A percentile compares a stretch with the other conserved stretches of the same genome.
Evolutionary conservation across 2,329 filamentous ascomycete species (phyloP).

Genomic region (Rutstroemia sp.): DNA sequence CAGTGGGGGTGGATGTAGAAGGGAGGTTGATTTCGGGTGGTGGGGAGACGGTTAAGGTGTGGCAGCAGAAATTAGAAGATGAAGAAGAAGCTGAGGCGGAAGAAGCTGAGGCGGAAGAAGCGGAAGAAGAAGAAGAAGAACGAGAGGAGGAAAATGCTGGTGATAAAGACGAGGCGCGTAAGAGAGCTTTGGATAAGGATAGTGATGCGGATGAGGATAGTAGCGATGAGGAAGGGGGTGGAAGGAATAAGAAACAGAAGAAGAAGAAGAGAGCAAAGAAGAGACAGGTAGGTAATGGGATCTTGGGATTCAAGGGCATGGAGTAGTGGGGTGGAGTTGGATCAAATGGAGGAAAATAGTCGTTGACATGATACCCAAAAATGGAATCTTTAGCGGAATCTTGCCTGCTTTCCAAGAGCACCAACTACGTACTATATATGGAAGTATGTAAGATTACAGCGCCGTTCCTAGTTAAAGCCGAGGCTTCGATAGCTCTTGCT

Average conservation of each 20-base stretch:
- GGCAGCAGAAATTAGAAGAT: conserved; percentile 63
- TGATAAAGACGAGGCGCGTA: conserved; percentile 29
- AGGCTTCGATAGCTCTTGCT: no score
- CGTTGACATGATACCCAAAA: conserved; percentile 1
- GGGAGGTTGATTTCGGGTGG: conserved; percentile 87
- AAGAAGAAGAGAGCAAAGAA: conserved; percentile 29
- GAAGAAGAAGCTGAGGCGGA: conserved; percentile 41
- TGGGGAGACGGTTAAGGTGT: conserved; percentile 80
- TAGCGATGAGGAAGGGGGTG: conserved; percentile 29
- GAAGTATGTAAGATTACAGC: no score
- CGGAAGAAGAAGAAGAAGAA: conserved; percentile 32
- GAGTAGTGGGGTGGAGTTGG: conserved; percentile 13
- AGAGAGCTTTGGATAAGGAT: conserved; percentile 30
- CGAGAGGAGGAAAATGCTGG: conserved; percentile 23
- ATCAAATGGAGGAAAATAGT: neutral
- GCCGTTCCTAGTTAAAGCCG: no score
- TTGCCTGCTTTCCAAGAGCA: no score
- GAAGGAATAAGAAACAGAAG: conserved; percentile 24
- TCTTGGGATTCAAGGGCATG: conserved; percentile 28
- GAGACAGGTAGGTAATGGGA: conserved; percentile 26
- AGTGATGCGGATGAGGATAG: conserved; percentile 37
- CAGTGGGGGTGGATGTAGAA: conserved; percentile 74
- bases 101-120: conserved; percentile 41
- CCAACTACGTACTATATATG: no score
- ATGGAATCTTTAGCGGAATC: neutral